Evolutionary conservation across 768 basidiomycete species (phyloP).

Genomic region (Scleroderma citrinum): DNA sequence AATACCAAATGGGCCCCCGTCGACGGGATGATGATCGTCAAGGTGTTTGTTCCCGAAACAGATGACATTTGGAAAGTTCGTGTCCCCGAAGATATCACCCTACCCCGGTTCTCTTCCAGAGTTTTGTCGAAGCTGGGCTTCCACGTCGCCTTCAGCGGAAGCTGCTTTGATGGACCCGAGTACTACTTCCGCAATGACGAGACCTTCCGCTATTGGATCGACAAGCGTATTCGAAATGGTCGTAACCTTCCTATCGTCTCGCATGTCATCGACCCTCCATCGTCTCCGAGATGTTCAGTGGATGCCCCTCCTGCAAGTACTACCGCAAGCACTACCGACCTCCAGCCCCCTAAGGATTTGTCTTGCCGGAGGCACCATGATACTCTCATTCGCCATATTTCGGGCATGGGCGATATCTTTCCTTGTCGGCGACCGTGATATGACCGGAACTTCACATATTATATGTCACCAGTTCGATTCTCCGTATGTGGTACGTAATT

Average conservation of each 20-base stretch:
- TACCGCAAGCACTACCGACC: too few relatives aligned
- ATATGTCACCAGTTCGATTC: too few relatives aligned
- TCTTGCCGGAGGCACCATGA: too few relatives aligned
- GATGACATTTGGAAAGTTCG: slow-evolving; percentile 37
- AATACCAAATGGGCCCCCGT: slow-evolving; percentile 26
- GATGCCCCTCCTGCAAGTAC: neutral
- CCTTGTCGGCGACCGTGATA: too few relatives aligned
- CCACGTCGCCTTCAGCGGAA: slow-evolving; percentile 28
- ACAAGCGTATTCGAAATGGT: slow-evolving; percentile 26
- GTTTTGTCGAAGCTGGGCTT: slow-evolving; percentile 34
- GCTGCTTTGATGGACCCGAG: slow-evolving; percentile 21
- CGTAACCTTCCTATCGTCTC: slow-evolving; percentile 32
- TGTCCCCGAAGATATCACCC: slow-evolving; percentile 26
- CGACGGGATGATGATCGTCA: slow-evolving; percentile 32
- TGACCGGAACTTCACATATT: too few relatives aligned
- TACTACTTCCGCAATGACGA: slow-evolving; percentile 28
- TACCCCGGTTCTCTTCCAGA: slow-evolving; percentile 26
- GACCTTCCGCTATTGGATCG: slow-evolving; percentile 31
- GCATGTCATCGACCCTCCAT: slow-evolving; percentile 21
- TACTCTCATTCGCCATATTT: too few relatives aligned
- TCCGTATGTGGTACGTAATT: too few relatives aligned
- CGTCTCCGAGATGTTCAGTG: neutral
- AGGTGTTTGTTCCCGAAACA: slow-evolving; percentile 34
- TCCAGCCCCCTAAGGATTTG: too few relatives aligned
- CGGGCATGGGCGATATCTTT: too few relatives aligned